Evolutionary conservation across 305 asterid genomes (phyloP).

Genomic region (Nicotiana rustica): DNA sequence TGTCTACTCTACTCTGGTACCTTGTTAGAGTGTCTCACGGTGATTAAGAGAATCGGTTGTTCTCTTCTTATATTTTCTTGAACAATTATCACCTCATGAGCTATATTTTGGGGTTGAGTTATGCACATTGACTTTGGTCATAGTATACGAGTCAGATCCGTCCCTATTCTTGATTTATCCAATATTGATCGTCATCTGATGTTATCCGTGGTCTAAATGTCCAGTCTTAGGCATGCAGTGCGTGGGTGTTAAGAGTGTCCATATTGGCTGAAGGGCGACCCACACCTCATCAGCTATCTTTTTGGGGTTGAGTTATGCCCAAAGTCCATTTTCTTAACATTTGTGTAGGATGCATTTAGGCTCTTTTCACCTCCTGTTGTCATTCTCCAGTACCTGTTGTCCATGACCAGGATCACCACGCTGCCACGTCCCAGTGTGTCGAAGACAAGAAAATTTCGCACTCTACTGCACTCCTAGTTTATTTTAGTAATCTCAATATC

Average conservation of each 20-base stretch:
- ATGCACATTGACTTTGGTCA: no score
- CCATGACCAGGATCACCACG: background rate
- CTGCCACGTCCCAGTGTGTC: background rate
- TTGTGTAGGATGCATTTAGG: background rate
- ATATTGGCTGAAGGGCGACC: no score
- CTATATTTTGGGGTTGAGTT: no score
- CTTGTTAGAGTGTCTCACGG: no score
- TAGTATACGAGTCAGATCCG: no score
- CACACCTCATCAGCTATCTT: background rate
- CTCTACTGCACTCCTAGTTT: background rate
- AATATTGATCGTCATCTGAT: background rate
- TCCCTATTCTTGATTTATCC: background rate
- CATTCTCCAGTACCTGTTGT: background rate
- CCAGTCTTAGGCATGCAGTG: background rate
- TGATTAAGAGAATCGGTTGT: no score
- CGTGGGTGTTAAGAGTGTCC: background rate
- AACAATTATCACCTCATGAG: no score
- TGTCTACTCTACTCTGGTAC: no score
- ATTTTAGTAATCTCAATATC: background rate
- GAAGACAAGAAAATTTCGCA: background rate
- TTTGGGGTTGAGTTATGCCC: background rate
- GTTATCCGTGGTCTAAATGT: background rate
- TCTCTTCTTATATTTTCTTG: no score
- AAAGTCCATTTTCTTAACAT: background rate
- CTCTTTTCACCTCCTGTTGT: background rate